These are phyloP conservation scores for Halteria grandinella DNA, from an alignment of 73 alveolate species.

Conservation along the genomic window DNA sequence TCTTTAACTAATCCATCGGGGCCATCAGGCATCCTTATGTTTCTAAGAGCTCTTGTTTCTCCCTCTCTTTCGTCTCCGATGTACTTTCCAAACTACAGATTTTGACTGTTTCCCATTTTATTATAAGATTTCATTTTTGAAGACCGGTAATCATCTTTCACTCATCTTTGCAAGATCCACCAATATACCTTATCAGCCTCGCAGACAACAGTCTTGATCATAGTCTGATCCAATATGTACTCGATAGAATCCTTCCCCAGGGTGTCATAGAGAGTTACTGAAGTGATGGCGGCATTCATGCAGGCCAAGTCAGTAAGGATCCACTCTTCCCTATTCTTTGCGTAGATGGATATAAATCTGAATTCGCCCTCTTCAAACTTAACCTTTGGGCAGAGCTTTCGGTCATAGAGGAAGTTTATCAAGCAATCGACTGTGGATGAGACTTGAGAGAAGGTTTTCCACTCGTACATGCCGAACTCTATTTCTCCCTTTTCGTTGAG, in stretches of 20 bases:
- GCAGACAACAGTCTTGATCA: conserved; percentile 55
- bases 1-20: too few relatives aligned
- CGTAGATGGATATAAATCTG: conserved; percentile 76
- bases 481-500: too few relatives aligned
- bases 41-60: too few relatives aligned
- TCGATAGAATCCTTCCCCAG: conserved; percentile 75
- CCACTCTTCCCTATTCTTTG: conserved; percentile 88
- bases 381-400: conserved; percentile 55
- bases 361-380: conserved; percentile 46
- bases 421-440: conserved; percentile 49
- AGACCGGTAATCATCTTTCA: too few relatives aligned
- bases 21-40: too few relatives aligned
- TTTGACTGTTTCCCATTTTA: too few relatives aligned
- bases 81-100: too few relatives aligned
- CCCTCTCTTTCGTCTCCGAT: too few relatives aligned
- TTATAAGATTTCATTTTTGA: too few relatives aligned
- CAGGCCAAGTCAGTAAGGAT: conserved; percentile 80
- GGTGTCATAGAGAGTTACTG: conserved; percentile 84
- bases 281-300: conserved; percentile 54
- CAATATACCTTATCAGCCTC: conserved; percentile 65
- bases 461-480: conserved; percentile 67
- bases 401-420: conserved; percentile 2
- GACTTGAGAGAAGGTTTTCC: conserved; percentile 69
- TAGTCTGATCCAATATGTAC: conserved; percentile 68
- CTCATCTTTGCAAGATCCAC: too few relatives aligned